Evolutionary conservation across 169 alveolate genomes (phyloP).

Genomic region (Plasmodium vinckei): DNA sequence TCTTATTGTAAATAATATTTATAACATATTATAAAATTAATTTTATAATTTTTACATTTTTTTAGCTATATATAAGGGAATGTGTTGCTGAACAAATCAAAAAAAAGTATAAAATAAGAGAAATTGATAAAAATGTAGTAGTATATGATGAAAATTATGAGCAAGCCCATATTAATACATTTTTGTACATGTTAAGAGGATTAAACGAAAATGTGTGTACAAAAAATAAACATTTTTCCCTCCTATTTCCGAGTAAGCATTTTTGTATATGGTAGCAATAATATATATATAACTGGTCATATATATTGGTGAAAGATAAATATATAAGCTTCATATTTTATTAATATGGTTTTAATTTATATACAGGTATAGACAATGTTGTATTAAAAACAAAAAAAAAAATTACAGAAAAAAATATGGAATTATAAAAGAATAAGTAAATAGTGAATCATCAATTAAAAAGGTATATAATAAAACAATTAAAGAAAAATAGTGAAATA

Average conservation of each 20-base stretch:
- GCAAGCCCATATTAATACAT: slow-evolving; percentile 62
- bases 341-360: slow-evolving; percentile 4
- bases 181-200: slow-evolving; percentile 49
- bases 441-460: background rate
- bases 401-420: background rate
- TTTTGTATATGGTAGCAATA: background rate
- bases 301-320: background rate
- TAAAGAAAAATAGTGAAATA: slow-evolving; percentile 6
- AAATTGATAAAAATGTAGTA: slow-evolving; percentile 23
- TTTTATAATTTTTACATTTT: slow-evolving; percentile 12
- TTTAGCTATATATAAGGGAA: slow-evolving; percentile 67
- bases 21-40: too few species aligned
- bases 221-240: slow-evolving; percentile 28
- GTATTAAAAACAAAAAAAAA: slow-evolving; percentile 29
- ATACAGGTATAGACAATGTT: slow-evolving; percentile 35
- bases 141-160: slow-evolving; percentile 72
- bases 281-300: slow-evolving; percentile 2
- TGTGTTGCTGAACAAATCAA: slow-evolving; percentile 60
- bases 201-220: slow-evolving; percentile 20
- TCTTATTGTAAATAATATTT: too few species aligned
- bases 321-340: too few species aligned
- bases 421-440: background rate
- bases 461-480: background rate
- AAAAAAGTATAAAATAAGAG: slow-evolving; percentile 55
- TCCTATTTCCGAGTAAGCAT: slow-evolving; percentile 53